These are phyloP conservation scores for Piedraia hortae DNA, from an alignment of 2,329 filamentous ascomycete genomes.

Conservation along the genomic window DNA sequence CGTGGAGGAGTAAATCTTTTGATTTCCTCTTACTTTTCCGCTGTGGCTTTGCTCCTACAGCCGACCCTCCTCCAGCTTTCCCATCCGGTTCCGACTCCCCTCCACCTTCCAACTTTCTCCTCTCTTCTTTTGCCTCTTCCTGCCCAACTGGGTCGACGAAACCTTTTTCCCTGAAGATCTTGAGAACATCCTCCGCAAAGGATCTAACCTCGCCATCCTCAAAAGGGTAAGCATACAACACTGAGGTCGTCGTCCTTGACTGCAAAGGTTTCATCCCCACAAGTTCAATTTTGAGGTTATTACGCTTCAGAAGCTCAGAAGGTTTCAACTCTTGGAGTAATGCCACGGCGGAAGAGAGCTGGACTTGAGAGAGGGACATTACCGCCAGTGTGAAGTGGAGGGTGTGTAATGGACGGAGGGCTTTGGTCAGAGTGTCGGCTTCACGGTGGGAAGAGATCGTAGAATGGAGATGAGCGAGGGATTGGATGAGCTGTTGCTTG, in stretches of 20 bases:
- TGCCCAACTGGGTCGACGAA: constrained; percentile 15
- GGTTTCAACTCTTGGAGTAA: constrained; percentile 12
- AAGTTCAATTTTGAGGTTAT: too few relatives aligned
- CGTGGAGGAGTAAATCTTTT: constrained; percentile 41
- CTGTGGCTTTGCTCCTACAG: constrained; percentile 35
- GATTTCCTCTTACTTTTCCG: constrained; percentile 29
- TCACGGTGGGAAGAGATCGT: constrained; percentile 17
- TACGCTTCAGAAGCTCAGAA: constrained; percentile 3
- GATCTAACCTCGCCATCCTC: too few relatives aligned
- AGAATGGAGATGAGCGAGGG: constrained; percentile 31
- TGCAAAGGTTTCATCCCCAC: too few relatives aligned
- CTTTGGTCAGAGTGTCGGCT: constrained; percentile 15
- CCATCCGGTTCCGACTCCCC: constrained; percentile 31
- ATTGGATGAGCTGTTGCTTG: constrained; percentile 34
- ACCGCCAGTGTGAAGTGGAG: constrained; percentile 70
- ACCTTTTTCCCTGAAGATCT: not conserved
- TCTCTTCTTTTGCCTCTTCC: constrained; percentile 30
- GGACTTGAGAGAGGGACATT: constrained; percentile 37
- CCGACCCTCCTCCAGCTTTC: constrained; percentile 30
- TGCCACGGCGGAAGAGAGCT: constrained; percentile 21
- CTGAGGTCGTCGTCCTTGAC: too few relatives aligned
- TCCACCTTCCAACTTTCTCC: constrained; percentile 21
- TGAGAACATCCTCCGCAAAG: not conserved
- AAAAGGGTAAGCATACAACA: too few relatives aligned
- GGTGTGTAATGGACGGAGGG: constrained; percentile 50